Conservation (phyloP, 352 stramenopile genomes). For the Globisporangium spiculum region DNA sequence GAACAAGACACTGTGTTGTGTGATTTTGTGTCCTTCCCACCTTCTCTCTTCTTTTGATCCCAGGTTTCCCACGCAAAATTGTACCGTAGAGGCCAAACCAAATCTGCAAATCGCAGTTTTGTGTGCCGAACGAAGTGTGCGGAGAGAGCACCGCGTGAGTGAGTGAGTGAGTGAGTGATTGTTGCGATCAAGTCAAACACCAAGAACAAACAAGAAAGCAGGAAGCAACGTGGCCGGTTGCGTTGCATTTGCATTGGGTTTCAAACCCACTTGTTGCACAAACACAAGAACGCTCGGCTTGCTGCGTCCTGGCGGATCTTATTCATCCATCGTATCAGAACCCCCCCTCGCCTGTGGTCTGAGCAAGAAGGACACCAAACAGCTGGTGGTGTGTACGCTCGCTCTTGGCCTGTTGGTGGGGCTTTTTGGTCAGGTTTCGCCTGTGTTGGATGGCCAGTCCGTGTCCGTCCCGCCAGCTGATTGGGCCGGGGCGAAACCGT, state of each 20-base stretch:
- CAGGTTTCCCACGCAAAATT: not conserved
- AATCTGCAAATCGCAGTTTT: not conserved
- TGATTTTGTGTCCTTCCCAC: not conserved
- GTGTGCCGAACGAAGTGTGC: not conserved
- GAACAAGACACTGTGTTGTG: not conserved
- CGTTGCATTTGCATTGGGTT: not conserved
- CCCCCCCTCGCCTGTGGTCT: too few relatives aligned
- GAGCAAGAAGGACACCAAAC: not conserved
- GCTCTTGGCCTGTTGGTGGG: not conserved
- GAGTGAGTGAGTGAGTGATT: not conserved
- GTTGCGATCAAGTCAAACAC: not conserved
- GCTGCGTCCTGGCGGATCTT: not conserved
- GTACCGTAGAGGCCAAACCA: not conserved
- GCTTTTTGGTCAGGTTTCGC: not conserved
- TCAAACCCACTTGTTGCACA: not conserved
- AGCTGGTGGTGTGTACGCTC: not conserved
- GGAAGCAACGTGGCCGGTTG: not conserved
- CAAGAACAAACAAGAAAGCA: not conserved
- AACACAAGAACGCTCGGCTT: not conserved
- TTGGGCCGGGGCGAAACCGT: not conserved
- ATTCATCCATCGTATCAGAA: not conserved
- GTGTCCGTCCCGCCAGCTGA: not conserved
- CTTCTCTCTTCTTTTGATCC: not conserved
- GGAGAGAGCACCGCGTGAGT: not conserved
- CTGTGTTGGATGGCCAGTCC: not conserved